Evolutionary conservation across 2,329 filamentous ascomycete genomes (phyloP).

Genomic region (Colletotrichum navitas): DNA sequence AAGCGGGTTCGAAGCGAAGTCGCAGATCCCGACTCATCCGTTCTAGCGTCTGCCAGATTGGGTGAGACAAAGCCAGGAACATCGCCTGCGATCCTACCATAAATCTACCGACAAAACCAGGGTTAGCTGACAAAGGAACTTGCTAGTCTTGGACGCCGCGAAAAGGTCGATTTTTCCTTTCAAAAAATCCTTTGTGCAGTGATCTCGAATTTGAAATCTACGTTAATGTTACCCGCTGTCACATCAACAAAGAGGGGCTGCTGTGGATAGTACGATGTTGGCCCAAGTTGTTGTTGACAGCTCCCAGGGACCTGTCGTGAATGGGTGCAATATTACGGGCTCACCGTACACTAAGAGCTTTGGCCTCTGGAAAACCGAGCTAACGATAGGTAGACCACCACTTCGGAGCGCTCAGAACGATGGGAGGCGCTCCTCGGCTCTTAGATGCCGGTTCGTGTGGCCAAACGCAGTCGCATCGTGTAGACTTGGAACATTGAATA

Average conservation of each 20-base stretch:
- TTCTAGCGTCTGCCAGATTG: conserved; percentile 4
- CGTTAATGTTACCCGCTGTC: neutral
- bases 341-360: conserved; percentile 28
- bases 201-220: neutral
- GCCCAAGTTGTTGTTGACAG: neutral
- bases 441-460: conserved; percentile 16
- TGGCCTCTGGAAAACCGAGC: conserved; percentile 15
- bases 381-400: conserved; percentile 10
- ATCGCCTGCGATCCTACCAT: neutral
- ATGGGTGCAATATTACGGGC: conserved; percentile 2
- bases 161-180: neutral
- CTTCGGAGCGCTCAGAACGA: conserved; percentile 10
- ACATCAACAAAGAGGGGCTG: neutral
- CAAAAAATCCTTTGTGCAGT: neutral
- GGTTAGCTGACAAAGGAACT: conserved; percentile 1
- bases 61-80: conserved; percentile 14
- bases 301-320: conserved; percentile 6
- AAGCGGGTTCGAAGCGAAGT: neutral
- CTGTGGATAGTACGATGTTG: neutral
- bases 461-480: neutral
- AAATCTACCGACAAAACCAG: neutral
- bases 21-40: conserved; percentile 21
- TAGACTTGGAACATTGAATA: neutral
- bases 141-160: neutral
- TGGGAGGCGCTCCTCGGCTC: conserved; percentile 30